Conservation (phyloP, 306 rosid species). For the Clitoria ternatea region DNA sequence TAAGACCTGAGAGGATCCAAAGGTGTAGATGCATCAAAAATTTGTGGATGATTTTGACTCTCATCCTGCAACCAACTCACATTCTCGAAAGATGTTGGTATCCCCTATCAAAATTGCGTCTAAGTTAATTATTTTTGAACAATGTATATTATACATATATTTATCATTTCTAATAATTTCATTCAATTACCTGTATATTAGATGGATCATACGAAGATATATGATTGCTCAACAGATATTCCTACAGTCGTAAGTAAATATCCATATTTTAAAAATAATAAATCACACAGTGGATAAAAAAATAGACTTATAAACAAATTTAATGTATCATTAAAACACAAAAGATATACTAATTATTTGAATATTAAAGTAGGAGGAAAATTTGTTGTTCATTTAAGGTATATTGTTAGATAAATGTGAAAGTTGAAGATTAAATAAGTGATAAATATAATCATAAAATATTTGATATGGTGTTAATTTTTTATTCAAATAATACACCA, state of each 20-base stretch:
- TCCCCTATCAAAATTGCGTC: constrained; percentile 38
- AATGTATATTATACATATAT: too few species aligned
- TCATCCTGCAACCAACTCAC: constrained; percentile 59
- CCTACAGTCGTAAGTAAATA: constrained; percentile 27
- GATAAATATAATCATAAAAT: too few species aligned
- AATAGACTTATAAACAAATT: background rate
- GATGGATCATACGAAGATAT: constrained; percentile 58
- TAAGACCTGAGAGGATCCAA: constrained; percentile 56
- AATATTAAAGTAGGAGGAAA: too few species aligned
- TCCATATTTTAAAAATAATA: background rate
- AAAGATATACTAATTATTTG: too few species aligned
- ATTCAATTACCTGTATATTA: constrained; percentile 43
- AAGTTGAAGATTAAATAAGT: too few species aligned
- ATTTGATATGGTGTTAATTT: too few species aligned
- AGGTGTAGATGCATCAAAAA: constrained; percentile 49
- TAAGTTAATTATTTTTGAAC: too few species aligned
- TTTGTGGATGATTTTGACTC: constrained; percentile 42
- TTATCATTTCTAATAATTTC: background rate
- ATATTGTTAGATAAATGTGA: too few species aligned
- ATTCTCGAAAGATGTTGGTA: constrained; percentile 48
- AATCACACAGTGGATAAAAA: background rate
- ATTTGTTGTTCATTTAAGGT: too few species aligned
- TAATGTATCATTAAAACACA: too few species aligned
- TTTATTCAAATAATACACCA: too few species aligned
- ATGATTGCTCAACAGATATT: constrained; percentile 49